Evolutionary conservation across 2,329 filamentous ascomycete species (phyloP).

Genomic region (Beauveria rudraprayagi): DNA sequence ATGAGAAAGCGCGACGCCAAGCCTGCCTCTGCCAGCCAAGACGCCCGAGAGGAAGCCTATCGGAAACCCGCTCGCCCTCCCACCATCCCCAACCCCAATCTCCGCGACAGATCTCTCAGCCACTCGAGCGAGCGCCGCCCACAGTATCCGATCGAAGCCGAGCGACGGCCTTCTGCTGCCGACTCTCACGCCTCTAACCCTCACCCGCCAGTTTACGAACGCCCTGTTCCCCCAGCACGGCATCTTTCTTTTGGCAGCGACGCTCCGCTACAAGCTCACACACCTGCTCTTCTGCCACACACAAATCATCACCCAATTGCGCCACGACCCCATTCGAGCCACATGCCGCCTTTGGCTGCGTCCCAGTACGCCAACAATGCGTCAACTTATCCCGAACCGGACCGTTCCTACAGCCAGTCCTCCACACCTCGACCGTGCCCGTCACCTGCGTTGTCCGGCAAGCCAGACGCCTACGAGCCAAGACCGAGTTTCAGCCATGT

Average conservation of each 20-base stretch:
- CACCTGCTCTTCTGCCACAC: slow-evolving; percentile 16
- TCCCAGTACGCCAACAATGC: slow-evolving; percentile 27
- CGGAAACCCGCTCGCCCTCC: slow-evolving; percentile 28
- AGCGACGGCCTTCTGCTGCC: slow-evolving; percentile 39
- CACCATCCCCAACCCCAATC: slow-evolving; percentile 19
- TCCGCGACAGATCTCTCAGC: slow-evolving; percentile 52
- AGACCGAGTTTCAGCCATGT: slow-evolving; percentile 28
- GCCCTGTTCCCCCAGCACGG: slow-evolving; percentile 18
- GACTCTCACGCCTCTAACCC: slow-evolving; percentile 39
- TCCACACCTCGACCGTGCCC: slow-evolving; percentile 22
- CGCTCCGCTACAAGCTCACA: slow-evolving; percentile 16
- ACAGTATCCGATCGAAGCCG: slow-evolving; percentile 32
- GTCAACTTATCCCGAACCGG: slow-evolving; percentile 31
- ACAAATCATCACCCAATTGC: slow-evolving; percentile 26
- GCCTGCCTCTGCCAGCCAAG: slow-evolving; percentile 43
- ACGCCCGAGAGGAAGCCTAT: slow-evolving; percentile 55
- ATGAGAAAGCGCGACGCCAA: slow-evolving; percentile 81
- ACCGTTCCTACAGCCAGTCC: slow-evolving; percentile 31
- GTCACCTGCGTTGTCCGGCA: slow-evolving; percentile 24
- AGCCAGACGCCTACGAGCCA: slow-evolving; percentile 29
- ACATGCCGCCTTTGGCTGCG: slow-evolving; percentile 20
- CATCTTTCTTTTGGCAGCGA: slow-evolving; percentile 30
- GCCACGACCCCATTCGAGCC: slow-evolving; percentile 15
- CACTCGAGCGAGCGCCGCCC: slow-evolving; percentile 45
- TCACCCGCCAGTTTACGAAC: slow-evolving; percentile 27